Evolutionary conservation across 2,329 filamentous ascomycete species (phyloP).

Genomic region (Cordyceps tenuipes): DNA sequence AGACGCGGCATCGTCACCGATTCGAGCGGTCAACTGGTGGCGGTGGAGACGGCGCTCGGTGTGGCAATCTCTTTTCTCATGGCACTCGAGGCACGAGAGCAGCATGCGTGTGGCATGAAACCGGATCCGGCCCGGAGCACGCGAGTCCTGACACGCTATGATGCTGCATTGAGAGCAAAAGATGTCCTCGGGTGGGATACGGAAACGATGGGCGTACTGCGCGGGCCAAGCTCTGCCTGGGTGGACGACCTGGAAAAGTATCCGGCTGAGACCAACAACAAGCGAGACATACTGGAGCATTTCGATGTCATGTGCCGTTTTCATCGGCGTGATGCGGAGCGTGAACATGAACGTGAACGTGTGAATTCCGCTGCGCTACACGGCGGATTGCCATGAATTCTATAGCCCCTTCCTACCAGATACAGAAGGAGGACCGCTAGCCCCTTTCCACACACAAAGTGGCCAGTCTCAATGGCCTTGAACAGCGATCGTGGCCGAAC

Average conservation of each 20-base stretch:
- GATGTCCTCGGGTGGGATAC: background rate
- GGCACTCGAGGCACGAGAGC: background rate
- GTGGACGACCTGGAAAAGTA: background rate
- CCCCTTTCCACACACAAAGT: no score
- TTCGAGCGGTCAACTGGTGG: no score
- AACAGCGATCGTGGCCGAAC: no score
- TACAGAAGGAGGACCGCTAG: no score
- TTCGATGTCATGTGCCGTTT: background rate
- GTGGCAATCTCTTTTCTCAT: background rate
- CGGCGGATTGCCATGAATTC: background rate
- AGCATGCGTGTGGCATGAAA: background rate
- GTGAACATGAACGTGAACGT: background rate
- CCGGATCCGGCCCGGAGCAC: background rate
- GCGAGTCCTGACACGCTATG: background rate
- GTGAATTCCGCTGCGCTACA: background rate
- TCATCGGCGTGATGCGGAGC: background rate
- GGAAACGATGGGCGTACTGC: background rate
- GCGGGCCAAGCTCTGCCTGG: conserved; percentile 3
- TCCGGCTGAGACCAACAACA: background rate
- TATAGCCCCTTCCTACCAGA: background rate
- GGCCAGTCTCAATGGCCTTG: no score
- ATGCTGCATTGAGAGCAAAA: background rate
- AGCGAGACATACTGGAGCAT: background rate
- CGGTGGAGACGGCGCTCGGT: background rate
- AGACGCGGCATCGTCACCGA: no score